phyloP scores from a whole-genome alignment of 257 asterid genomes.

The Primulina eburnea region DNA sequence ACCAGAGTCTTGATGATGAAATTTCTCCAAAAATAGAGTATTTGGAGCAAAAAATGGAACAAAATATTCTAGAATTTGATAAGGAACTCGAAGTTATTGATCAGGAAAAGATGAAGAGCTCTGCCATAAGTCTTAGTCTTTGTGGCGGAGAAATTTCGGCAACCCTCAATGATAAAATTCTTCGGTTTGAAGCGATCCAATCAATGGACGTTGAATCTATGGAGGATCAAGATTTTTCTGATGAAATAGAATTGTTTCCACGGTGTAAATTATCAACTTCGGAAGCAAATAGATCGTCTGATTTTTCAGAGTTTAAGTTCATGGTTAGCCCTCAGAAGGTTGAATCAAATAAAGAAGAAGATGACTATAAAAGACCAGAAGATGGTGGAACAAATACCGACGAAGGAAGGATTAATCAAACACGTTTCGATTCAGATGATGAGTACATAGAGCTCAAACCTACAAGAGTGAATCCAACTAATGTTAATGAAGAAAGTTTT shows the following conservation, averaged over 20 bases:
- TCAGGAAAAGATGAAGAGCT: slow-evolving; percentile 11
- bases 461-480: background rate
- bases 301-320: background rate
- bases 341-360: slow-evolving; percentile 15
- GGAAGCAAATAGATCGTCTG: slow-evolving; percentile 14
- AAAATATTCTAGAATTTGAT: background rate
- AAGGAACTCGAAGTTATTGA: background rate
- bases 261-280: background rate
- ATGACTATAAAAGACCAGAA: slow-evolving; percentile 19
- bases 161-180: slow-evolving; percentile 4
- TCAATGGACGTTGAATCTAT: slow-evolving; percentile 21
- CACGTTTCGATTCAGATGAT: slow-evolving; percentile 32
- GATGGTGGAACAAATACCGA: background rate
- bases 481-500: slow-evolving; percentile 9
- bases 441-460: slow-evolving; percentile 58
- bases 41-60: background rate
- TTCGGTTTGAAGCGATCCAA: slow-evolving; percentile 19
- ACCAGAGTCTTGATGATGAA: slow-evolving; percentile 25
- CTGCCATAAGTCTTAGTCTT: slow-evolving; percentile 13
- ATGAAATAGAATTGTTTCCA: slow-evolving; percentile 43
- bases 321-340: background rate
- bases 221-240: slow-evolving; percentile 43
- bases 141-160: slow-evolving; percentile 20
- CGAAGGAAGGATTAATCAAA: background rate
- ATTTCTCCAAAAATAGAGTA: background rate